Base-by-base conservation (phyloP, 345 rosid species). In the Theobroma cacao region DNA sequence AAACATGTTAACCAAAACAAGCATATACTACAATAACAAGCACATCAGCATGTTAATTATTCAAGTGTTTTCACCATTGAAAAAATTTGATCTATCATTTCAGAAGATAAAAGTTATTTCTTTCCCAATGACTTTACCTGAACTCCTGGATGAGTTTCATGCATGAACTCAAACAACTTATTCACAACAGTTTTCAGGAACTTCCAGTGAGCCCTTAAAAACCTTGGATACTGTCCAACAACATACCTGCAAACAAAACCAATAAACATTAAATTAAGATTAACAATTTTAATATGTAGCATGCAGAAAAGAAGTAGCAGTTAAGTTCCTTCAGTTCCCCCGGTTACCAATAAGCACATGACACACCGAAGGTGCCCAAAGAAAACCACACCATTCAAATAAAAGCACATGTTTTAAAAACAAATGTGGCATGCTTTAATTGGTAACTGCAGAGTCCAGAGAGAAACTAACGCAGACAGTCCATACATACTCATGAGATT, bases 101-200 rank as follows among this genome's bases (percentile, higher is more conserved):
- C 26, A 18, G 43, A 41, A 26, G 34, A 26, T 9, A 48, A 38
- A 50, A 52, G 7, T 22, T 48, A 12, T 24, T 52, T 36, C 36
- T 41, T 61, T 52, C 31, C 50, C 9, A 38, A 43, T 53, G 45
- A 53, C 20, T 33, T 60, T 74, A 96, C 98, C 99, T 97, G 99
- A 82, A 97, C 99, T 78, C 99, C 98, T 20, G 98, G 99, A 87
- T 97, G 99, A 43, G 97, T 91, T 87, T 97, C 99, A 74, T 97
- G 99, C 99, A 97, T 97, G 82, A 97, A 97, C 85, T 97, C 99
- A 74, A 94, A 97, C 90, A 97, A 81, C 83, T 97, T 97, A 82
- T 94, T 97, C 74, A 94, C 98, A 87, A 97, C 99, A 65, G 99
- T 97, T 86, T 97, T 97, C 88, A 94, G 77, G 80, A 97, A 97